Percentiles rank a stretch among this genome's conserved stretches.
Conservation (phyloP, 2,329 filamentous ascomycete genomes). For the Hymenoscyphus repandus region DNA sequence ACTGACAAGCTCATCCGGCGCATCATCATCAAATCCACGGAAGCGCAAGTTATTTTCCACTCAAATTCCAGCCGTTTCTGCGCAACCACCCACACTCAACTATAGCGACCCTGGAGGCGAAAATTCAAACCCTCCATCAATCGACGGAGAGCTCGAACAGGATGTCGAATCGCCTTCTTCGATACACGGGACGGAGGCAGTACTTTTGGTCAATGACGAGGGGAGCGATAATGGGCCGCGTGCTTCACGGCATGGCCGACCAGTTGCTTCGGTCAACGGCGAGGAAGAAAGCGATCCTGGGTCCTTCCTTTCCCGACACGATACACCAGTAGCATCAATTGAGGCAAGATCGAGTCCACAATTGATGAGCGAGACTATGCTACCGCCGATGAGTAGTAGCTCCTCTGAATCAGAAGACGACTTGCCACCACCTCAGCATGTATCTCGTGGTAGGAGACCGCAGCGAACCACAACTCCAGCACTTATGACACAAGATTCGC, state of each 20-base stretch:
- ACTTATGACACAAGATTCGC: conserved; percentile 25
- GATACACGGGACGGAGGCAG: neutral
- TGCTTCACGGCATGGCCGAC: too few relatives aligned
- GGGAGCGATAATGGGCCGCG: too few relatives aligned
- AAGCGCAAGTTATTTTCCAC: conserved; percentile 46
- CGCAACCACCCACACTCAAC: conserved; percentile 12
- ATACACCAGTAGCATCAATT: conserved; percentile 17
- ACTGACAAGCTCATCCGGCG: conserved; percentile 27
- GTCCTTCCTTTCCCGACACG: conserved; percentile 7
- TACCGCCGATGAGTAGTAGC: conserved; percentile 31
- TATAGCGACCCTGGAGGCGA: conserved; percentile 17
- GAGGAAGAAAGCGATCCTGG: conserved; percentile 9
- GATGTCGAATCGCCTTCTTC: conserved; percentile 11
- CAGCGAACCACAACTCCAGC: conserved; percentile 25
- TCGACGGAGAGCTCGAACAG: conserved; percentile 16
- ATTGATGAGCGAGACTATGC: conserved; percentile 30
- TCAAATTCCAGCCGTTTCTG: conserved; percentile 27
- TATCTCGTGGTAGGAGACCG: conserved; percentile 21
- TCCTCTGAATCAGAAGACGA: conserved; percentile 20
- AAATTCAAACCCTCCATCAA: conserved; percentile 23
- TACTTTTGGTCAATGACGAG: too few relatives aligned
- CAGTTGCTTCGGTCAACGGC: too few relatives aligned
- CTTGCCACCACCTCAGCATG: conserved; percentile 11
- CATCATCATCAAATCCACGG: conserved; percentile 36
- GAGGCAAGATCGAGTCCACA: conserved; percentile 26